Base-by-base conservation (phyloP, 306 rosid species). In the Acmispon strigosus region DNA sequence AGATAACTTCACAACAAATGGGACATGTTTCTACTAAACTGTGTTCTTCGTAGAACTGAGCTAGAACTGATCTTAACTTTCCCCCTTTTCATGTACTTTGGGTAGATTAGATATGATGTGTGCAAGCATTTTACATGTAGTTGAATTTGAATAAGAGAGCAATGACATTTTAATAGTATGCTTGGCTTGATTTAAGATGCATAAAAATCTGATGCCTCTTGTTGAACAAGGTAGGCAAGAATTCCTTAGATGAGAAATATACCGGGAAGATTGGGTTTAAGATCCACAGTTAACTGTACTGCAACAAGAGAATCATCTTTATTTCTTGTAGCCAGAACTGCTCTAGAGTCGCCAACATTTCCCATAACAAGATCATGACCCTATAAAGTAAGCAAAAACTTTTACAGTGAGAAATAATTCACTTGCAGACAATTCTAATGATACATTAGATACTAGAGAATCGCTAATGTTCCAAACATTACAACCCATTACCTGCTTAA, bases 251-350 rank as follows among this genome's bases (percentile, higher is more conserved):
- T 51, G 27, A 74, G 76, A 63, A 22, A 80, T 39, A 80, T 54
- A 91, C 99, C 99, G 68, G 99, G 99, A 79, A 95, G 97, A 85
- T 78, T 95, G 61, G 99, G 99, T 84, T 95, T 95, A 65, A 95
- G 91, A 88, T 95, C 99, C 77, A 95, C 99, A 32, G 99, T 95
- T 88, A 95, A 84, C 80, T 95, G 99, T 41, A 95, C 72, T 7
- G 99, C 88, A 64, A 60, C 75, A 74, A 95, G 91, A 72, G 84
- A 82, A 81, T 76, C 62, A 63, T 86, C 84, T 51, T 63, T 86
- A 45, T 82, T 96, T 86, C 99, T 89, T 17, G 92, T 87, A 76
- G 89, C 96, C 60, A 95, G 73, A 48, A 95, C 93, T 53, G 99
- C 99, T 79, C 99, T 86, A 63, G 99, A 95, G 77, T 95, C 99